These are phyloP conservation scores for Diaporthe aspalathi DNA, from an alignment of 2,329 filamentous ascomycete genomes.

Conservation along the genomic window DNA sequence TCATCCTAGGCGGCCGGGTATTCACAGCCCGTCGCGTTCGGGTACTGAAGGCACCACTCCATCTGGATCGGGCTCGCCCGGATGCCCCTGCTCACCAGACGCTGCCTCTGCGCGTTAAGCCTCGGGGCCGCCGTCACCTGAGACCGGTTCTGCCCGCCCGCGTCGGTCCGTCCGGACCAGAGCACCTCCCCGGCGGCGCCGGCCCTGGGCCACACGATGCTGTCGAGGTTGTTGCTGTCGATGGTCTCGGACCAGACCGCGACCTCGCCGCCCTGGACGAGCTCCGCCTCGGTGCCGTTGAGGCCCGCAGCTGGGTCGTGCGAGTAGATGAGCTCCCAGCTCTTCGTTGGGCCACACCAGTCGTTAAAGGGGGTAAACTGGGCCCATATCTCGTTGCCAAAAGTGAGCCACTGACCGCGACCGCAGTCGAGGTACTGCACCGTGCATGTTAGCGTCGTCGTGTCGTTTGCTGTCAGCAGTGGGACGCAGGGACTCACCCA, in stretches of 20 bases:
- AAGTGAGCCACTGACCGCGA: conserved; percentile 82
- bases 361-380: conserved; percentile 77
- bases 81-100: conserved; percentile 77
- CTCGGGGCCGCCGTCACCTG: conserved; percentile 77
- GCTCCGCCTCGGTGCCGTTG: conserved; percentile 68
- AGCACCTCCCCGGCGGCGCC: conserved; percentile 81
- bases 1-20: conserved; percentile 41
- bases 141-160: conserved; percentile 74
- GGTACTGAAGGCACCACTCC: conserved; percentile 75
- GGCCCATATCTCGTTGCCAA: conserved; percentile 61
- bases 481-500: conserved; percentile 67
- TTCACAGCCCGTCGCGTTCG: conserved; percentile 61
- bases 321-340: conserved; percentile 83
- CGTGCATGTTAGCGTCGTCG: conserved; percentile 41
- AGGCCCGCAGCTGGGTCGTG: conserved; percentile 79
- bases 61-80: conserved; percentile 74
- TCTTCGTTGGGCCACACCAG: conserved; percentile 84
- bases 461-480: background rate
- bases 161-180: conserved; percentile 80
- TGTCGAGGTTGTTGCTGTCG: conserved; percentile 80
- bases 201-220: conserved; percentile 81
- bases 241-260: conserved; percentile 86
- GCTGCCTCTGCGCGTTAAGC: conserved; percentile 80
- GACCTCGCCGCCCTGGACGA: conserved; percentile 84
- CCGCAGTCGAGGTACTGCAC: conserved; percentile 84